Conservation (phyloP, 345 rosid genomes). For the Garcia nutans region DNA sequence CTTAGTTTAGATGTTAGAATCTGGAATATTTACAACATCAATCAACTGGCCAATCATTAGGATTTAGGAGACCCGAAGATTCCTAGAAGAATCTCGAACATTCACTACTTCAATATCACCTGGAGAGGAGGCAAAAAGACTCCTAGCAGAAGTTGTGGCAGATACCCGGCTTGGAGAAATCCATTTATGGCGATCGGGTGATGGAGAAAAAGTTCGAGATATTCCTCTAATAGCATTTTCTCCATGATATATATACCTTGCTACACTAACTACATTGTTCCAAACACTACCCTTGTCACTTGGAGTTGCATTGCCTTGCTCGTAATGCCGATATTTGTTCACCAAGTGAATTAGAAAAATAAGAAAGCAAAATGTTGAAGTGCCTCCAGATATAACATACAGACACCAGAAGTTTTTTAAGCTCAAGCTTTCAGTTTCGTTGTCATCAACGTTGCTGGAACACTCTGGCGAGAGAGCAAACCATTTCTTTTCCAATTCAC, state of each 20-base stretch:
- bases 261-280: constrained; percentile 17
- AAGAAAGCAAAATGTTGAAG: constrained; percentile 42
- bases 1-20: not conserved
- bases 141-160: constrained; percentile 11
- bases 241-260: constrained; percentile 16
- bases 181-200: constrained; percentile 10
- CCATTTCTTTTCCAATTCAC: constrained; percentile 33
- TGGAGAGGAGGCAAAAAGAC: not conserved
- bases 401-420: constrained; percentile 50
- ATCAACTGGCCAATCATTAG: not conserved
- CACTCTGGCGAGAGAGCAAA: constrained; percentile 28
- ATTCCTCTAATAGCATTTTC: not conserved
- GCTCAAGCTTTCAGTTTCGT: constrained; percentile 28
- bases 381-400: constrained; percentile 31
- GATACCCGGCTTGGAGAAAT: constrained; percentile 16
- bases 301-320: constrained; percentile 6
- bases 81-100: not conserved
- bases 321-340: constrained; percentile 1
- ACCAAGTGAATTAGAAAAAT: constrained; percentile 18
- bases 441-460: constrained; percentile 8
- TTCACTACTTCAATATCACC: constrained; percentile 8
- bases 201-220: constrained; percentile 1
- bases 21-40: not conserved
- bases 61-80: not conserved
- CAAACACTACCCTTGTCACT: constrained; percentile 9